A percentile compares a stretch with the other conserved stretches of the same genome.
These are phyloP conservation scores for Scutellaria barbata DNA, from an alignment of 257 asterid species.

Conservation along the genomic window DNA sequence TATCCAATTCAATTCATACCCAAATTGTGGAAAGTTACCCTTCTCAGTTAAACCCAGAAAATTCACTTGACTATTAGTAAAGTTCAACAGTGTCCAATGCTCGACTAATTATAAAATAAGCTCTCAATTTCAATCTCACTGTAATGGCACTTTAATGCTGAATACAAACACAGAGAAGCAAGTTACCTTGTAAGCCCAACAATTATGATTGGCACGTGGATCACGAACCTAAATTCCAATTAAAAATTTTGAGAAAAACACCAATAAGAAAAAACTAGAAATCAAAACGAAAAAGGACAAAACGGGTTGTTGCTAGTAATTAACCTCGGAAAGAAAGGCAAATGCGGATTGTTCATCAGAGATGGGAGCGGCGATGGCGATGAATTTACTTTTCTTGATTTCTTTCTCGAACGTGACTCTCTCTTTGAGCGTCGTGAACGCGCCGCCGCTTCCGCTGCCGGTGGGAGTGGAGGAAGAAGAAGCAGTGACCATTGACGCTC, in stretches of 20 bases:
- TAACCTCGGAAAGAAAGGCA: constrained; percentile 76
- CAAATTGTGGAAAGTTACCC: constrained; percentile 53
- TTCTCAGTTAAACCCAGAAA: no score
- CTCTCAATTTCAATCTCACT: no score
- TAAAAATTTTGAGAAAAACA: no score
- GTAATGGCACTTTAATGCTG: no score
- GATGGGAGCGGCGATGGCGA: constrained; percentile 77
- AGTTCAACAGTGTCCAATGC: no score
- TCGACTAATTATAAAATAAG: no score
- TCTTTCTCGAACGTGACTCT: constrained; percentile 64
- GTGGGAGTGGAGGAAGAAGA: constrained; percentile 36
- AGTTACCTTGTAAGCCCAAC: no score
- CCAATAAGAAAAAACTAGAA: no score
- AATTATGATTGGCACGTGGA: no score
- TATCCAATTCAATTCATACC: constrained; percentile 16
- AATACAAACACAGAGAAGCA: no score
- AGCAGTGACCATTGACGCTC: constrained; percentile 45
- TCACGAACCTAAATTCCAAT: no score
- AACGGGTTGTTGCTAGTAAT: not conserved
- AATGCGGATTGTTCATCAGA: constrained; percentile 74
- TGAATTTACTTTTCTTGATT: constrained; percentile 88
- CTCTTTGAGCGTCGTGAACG: constrained; percentile 72
- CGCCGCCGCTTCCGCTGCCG: constrained; percentile 29
- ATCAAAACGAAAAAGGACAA: not conserved
- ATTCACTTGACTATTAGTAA: no score